Conservation (phyloP, 208 protist species). For the Phytomonas francai region DNA sequence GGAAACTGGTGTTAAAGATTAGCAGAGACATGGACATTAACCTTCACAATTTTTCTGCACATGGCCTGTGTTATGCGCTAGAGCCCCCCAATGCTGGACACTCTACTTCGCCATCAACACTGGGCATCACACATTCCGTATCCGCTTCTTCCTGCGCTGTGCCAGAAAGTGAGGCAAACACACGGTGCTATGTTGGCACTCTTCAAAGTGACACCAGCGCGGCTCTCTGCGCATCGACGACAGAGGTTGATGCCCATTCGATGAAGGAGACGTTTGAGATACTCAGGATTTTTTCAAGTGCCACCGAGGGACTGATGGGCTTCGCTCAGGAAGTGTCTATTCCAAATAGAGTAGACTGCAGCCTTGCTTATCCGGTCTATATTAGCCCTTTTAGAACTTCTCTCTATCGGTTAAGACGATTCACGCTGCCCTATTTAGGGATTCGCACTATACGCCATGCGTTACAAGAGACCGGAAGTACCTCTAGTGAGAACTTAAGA, state of each 20-base stretch:
- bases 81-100: not conserved
- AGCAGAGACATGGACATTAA: conserved; percentile 16
- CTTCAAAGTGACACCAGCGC: not conserved
- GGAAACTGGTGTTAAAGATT: conserved; percentile 10
- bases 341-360: conserved; percentile 6
- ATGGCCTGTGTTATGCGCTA: conserved; percentile 14
- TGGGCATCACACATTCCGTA: not conserved
- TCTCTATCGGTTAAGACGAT: not conserved
- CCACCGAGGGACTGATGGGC: conserved; percentile 1
- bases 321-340: conserved; percentile 8
- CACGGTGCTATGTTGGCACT: not conserved
- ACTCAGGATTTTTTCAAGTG: not conserved
- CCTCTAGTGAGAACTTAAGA: conserved; percentile 46
- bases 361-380: not conserved
- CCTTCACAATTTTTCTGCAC: conserved; percentile 12
- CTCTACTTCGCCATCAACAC: not conserved
- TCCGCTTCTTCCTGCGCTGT: not conserved
- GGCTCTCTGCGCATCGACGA: not conserved
- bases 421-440: conserved; percentile 12
- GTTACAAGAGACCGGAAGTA: conserved; percentile 40
- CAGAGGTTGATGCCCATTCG: not conserved
- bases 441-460: not conserved
- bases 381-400: not conserved
- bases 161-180: not conserved
- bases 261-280: not conserved